A percentile compares a stretch with the other conserved stretches of the same genome.
Evolutionary conservation across 352 stramenopile genomes (phyloP).

Genomic region (Ochromonadaceae sp.): DNA sequence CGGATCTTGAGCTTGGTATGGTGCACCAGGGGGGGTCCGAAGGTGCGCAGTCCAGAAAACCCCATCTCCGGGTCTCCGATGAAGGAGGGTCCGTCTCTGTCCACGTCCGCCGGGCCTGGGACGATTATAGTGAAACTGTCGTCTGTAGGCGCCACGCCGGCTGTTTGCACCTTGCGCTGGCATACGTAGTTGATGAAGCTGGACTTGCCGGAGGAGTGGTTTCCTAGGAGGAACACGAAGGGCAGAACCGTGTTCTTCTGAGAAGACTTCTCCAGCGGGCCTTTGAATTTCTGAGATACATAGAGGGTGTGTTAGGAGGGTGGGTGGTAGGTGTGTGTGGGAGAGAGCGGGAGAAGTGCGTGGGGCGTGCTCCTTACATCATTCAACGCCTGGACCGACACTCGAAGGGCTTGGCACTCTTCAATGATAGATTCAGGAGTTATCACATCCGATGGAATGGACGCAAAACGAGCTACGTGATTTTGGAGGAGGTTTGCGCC

Average conservation of each 20-base stretch:
- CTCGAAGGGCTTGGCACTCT: neutral
- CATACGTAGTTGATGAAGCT: slow-evolving; percentile 98
- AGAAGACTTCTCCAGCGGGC: slow-evolving; percentile 61
- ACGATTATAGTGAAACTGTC: slow-evolving; percentile 98
- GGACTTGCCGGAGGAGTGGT: slow-evolving; percentile 96
- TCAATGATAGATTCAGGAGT: slow-evolving; percentile 12
- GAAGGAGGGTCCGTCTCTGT: slow-evolving; percentile 81
- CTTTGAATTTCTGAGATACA: slow-evolving; percentile 28
- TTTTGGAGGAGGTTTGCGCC: too few species aligned
- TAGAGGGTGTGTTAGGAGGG: neutral
- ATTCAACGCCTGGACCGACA: slow-evolving; percentile 6
- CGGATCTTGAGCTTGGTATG: slow-evolving; percentile 95
- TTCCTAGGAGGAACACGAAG: slow-evolving; percentile 96
- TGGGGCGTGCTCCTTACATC: neutral
- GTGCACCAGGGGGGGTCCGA: slow-evolving; percentile 91
- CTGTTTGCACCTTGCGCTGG: slow-evolving; percentile 83
- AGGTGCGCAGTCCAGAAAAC: slow-evolving; percentile 76
- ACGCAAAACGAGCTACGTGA: too few species aligned
- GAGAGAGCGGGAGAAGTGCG: neutral
- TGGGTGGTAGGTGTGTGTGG: neutral
- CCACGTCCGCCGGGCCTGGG: slow-evolving; percentile 79
- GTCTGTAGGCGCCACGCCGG: slow-evolving; percentile 97
- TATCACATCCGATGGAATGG: too few species aligned
- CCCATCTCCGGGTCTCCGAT: slow-evolving; percentile 94
- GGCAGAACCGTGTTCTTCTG: slow-evolving; percentile 75